Base-by-base conservation (phyloP, 208 protist species). In the Endotrypanum monterogeii region DNA sequence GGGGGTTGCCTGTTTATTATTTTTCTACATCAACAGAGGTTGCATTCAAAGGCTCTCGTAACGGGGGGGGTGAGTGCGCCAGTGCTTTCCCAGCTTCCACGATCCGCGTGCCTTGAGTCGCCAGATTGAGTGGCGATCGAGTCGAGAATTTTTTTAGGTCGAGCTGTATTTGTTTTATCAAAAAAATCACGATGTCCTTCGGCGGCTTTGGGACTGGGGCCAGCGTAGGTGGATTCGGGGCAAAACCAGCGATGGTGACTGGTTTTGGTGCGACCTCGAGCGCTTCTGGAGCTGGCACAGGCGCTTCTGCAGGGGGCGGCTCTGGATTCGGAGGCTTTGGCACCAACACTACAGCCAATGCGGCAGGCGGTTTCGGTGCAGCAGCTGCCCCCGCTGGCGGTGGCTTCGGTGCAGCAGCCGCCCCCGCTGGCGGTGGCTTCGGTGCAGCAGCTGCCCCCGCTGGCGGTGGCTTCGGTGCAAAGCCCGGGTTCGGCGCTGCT, bases 391-490 rank as follows among this genome's bases (percentile, higher is more conserved):
- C 63, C 30, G 39, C 76, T 41, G 30, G 69, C 61, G 74, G 74
- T 14, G 83, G 79, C 23, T 83, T 85, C 66, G 84, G 84, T 51
- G 30, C 41, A n/a, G n/a, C n/a, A n/a, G n/a, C 20, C 20, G 60
- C 70, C 1, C 73, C 78, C 67, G 79, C 67, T 16, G 72, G 58
- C 68, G 75, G 74, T 25, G 74, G 75, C 67, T 80, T 76, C 50
- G 80, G 71, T 63, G 7, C 70, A 5, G 32, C 28, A 16, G 14
- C 61, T n/a, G 63, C 75, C 5, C 68, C 72, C 56, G 46, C 68
- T 5, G 65, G 65, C 67, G 78, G 83, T 23, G 86, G 83, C 46
- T 88, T 86, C 65, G 85, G 85, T 32, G 57, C 63, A n/a, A 28
- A 12, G 5, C 56, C 65, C 25, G 23, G 61, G 30, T 16, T n/a